Evolutionary conservation across 371 early-diverging fungal genomes (phyloP).

Genomic region (Zychaea mexicana): DNA sequence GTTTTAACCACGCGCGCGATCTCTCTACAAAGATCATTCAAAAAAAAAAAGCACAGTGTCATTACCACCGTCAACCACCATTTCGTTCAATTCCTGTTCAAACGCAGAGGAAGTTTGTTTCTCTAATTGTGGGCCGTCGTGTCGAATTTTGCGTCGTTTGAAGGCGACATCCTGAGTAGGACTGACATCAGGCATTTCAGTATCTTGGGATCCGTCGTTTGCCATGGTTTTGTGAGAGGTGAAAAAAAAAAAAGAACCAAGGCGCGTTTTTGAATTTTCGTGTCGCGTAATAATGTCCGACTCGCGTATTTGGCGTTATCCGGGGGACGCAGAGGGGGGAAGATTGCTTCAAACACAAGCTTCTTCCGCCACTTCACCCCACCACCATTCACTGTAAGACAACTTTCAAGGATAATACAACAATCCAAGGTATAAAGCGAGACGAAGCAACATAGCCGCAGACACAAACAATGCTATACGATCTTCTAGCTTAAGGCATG

Average conservation of each 20-base stretch:
- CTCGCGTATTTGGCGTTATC: no score
- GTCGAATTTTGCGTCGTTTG: slow-evolving; percentile 7
- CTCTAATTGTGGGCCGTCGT: neutral
- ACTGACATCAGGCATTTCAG: slow-evolving; percentile 10
- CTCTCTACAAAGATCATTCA: neutral
- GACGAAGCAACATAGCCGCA: no score
- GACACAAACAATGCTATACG: no score
- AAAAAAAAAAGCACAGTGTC: neutral
- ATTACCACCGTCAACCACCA: slow-evolving; percentile 5
- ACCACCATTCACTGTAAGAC: no score
- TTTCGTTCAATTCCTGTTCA: slow-evolving; percentile 15
- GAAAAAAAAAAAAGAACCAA: neutral
- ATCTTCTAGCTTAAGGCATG: no score
- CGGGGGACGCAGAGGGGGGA: no score
- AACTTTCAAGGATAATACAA: no score
- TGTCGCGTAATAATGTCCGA: neutral
- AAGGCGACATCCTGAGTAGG: slow-evolving; percentile 3
- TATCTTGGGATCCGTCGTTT: neutral
- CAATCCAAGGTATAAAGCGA: no score
- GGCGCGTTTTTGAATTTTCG: neutral
- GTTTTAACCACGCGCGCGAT: neutral
- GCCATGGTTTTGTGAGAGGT: neutral
- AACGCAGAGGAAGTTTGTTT: slow-evolving; percentile 10
- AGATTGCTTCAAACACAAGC: no score
- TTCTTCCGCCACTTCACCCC: no score